Percentiles rank a stretch among this genome's conserved stretches.
These are phyloP conservation scores for Phialophora expanda DNA, from an alignment of 2,329 filamentous ascomycete genomes.

Conservation along the genomic window DNA sequence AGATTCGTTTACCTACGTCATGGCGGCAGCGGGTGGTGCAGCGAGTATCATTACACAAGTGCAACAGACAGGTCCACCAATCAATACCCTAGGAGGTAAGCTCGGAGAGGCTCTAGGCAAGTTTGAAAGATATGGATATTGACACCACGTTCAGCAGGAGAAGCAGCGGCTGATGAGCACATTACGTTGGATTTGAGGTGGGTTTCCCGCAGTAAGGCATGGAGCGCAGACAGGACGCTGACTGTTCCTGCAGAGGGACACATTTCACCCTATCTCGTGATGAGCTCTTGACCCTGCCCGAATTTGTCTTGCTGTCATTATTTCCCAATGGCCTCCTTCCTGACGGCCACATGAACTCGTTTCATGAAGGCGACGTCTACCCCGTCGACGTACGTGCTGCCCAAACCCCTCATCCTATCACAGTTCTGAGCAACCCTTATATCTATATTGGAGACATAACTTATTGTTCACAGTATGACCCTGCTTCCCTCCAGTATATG, in stretches of 20 bases:
- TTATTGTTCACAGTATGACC: conserved; percentile 80
- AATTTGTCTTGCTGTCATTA: conserved; percentile 95
- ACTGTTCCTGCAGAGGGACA: conserved; percentile 69
- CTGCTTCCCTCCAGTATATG: conserved; percentile 96
- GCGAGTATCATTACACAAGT: conserved; percentile 99
- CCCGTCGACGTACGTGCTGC: conserved; percentile 85
- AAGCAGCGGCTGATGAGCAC: conserved; percentile 40
- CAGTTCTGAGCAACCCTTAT: conserved; percentile 39
- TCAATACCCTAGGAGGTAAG: conserved; percentile 86
- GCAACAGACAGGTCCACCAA: conserved; percentile 82
- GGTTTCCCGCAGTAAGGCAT: not conserved
- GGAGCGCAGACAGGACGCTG: conserved; percentile 10
- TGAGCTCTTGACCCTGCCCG: conserved; percentile 90
- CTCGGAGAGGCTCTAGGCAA: conserved; percentile 14
- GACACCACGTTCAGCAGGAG: conserved; percentile 32
- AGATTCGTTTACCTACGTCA: conserved; percentile 90
- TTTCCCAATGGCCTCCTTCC: conserved; percentile 98
- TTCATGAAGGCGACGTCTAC: conserved; percentile 90
- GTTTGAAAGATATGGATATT: conserved; percentile 16
- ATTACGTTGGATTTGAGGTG: conserved; percentile 41
- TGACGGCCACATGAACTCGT: conserved; percentile 92
- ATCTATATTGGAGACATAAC: conserved; percentile 57
- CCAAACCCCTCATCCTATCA: conserved; percentile 37
- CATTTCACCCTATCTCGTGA: conserved; percentile 93
- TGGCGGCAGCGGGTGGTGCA: conserved; percentile 95